Evolutionary conservation across 225 moss, liverwort and hornwort species (phyloP).

Genomic region (Rhytidiadelphus loreus): DNA sequence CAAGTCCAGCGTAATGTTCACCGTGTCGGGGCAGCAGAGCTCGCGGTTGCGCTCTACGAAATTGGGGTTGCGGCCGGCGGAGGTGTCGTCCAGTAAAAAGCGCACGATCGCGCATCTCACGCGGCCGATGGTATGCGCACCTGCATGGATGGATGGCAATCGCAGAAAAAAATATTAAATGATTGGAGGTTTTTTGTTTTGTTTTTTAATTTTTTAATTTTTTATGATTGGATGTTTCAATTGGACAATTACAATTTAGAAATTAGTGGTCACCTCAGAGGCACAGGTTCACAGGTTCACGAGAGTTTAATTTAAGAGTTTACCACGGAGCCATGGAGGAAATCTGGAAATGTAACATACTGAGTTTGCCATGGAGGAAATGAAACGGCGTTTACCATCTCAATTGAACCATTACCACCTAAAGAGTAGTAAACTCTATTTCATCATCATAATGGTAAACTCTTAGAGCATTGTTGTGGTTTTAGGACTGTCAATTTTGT

Average conservation of each 20-base stretch:
- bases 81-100: background rate
- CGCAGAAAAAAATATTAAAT: background rate
- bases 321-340: background rate
- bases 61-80: background rate
- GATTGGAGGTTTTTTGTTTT: background rate
- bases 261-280: background rate
- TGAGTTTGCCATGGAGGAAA: background rate
- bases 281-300: background rate
- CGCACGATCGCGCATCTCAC: slow-evolving; percentile 11
- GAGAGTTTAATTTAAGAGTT: background rate
- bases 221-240: background rate
- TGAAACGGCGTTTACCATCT: background rate
- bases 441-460: background rate
- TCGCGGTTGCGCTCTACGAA: background rate
- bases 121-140: slow-evolving; percentile 60
- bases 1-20: background rate
- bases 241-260: background rate
- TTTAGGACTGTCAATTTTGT: background rate
- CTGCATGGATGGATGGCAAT: background rate
- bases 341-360: background rate
- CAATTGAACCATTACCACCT: background rate
- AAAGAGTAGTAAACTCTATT: background rate
- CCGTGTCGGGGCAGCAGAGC: background rate
- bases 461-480: background rate
- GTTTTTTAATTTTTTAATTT: no score